Percentiles rank a stretch among this genome's conserved stretches.
Evolutionary conservation across 805 yeast genomes (phyloP).

Genomic region (Suhomyces xylopsoci): DNA sequence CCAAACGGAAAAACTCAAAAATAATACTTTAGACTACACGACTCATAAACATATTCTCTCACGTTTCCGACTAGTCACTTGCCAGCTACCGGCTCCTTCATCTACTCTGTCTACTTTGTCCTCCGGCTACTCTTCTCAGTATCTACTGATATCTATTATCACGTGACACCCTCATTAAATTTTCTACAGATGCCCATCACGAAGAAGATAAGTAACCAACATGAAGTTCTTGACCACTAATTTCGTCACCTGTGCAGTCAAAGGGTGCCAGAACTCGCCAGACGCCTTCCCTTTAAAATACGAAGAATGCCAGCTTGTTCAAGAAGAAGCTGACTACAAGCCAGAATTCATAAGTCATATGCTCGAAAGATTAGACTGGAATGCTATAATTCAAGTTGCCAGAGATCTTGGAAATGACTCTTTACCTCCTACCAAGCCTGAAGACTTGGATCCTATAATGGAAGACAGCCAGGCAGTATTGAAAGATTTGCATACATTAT

Average conservation of each 20-base stretch:
- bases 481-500: slow-evolving; percentile 70
- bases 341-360: slow-evolving; percentile 76
- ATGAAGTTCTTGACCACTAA: slow-evolving; percentile 97
- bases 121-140: background rate
- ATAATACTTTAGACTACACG: too few relatives aligned
- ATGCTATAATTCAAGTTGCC: slow-evolving; percentile 76
- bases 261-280: slow-evolving; percentile 68
- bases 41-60: too few relatives aligned
- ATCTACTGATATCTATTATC: background rate
- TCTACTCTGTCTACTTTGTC: too few relatives aligned
- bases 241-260: slow-evolving; percentile 90
- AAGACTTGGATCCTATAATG: slow-evolving; percentile 48
- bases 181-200: slow-evolving; percentile 2
- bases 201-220: background rate
- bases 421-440: slow-evolving; percentile 52
- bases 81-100: too few relatives aligned
- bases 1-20: too few relatives aligned
- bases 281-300: slow-evolving; percentile 80
- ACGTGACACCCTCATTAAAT: background rate
- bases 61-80: too few relatives aligned
- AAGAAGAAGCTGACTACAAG: slow-evolving; percentile 77
- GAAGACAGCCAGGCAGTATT: slow-evolving; percentile 55
- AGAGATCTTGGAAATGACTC: slow-evolving; percentile 48
- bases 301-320: slow-evolving; percentile 63
- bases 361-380: slow-evolving; percentile 84